Conservation (phyloP, 192 early-diverging fungal species). For the Dispira simplex region DNA sequence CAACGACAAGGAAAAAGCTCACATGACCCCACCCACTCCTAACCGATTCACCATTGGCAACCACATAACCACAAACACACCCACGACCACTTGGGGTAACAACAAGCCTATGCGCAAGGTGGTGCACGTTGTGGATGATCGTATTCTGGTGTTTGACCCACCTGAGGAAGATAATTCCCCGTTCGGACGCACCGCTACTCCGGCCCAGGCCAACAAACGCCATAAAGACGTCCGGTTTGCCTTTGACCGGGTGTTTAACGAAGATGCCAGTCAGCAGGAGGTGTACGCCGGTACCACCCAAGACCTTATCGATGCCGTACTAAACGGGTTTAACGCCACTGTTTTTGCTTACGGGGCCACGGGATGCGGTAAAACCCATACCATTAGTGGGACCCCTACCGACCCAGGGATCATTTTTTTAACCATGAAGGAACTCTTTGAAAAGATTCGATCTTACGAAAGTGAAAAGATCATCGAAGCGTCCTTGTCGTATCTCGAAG, state of each 20-base stretch:
- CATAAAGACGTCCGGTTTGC: conserved; percentile 55
- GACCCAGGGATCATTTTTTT: conserved; percentile 54
- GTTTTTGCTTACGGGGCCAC: conserved; percentile 83
- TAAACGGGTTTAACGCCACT: conserved; percentile 72
- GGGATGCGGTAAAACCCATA: conserved; percentile 81
- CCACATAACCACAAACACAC: conserved; percentile 13
- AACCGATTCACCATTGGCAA: conserved; percentile 30
- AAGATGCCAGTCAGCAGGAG: conserved; percentile 49
- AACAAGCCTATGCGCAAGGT: conserved; percentile 27
- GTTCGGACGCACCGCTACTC: conserved; percentile 24
- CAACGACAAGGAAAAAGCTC: conserved; percentile 29
- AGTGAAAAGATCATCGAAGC: conserved; percentile 47
- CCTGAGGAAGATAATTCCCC: conserved; percentile 34
- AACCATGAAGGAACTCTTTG: conserved; percentile 50
- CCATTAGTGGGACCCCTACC: conserved; percentile 46
- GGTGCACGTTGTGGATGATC: conserved; percentile 47
- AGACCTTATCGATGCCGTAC: conserved; percentile 47
- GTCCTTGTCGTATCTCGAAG: conserved; percentile 80
- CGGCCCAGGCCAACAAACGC: conserved; percentile 40
- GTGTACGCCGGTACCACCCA: conserved; percentile 53
- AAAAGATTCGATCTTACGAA: conserved; percentile 20
- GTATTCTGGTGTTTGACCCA: conserved; percentile 61
- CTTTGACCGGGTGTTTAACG: conserved; percentile 66
- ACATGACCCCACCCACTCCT: conserved; percentile 19
- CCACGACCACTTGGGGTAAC: conserved; percentile 4